Conservation (phyloP, 805 yeast genomes). For the Lachancea quebecensis region DNA sequence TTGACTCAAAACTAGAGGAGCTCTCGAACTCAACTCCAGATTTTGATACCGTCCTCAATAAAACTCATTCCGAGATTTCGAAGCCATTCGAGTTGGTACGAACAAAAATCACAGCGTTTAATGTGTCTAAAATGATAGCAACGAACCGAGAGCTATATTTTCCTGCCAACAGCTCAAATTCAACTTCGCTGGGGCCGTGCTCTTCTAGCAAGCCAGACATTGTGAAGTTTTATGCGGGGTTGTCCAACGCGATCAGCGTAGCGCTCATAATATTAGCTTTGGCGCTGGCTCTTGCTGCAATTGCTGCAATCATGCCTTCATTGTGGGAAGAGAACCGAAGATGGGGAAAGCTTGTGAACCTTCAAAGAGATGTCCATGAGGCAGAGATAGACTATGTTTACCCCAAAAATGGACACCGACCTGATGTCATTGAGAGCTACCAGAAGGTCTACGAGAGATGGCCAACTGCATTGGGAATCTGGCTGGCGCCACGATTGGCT, state of each 20-base stretch:
- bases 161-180: conserved; percentile 36
- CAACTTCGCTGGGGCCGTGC: conserved; percentile 32
- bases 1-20: conserved; percentile 48
- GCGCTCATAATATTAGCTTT: conserved; percentile 36
- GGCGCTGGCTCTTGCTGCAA: conserved; percentile 36
- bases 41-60: conserved; percentile 56
- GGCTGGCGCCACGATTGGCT: conserved; percentile 8
- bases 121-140: conserved; percentile 23
- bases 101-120: conserved; percentile 32
- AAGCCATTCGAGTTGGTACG: conserved; percentile 53
- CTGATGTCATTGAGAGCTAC: conserved; percentile 19
- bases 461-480: conserved; percentile 18
- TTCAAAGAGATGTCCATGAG: not conserved
- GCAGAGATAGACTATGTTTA: not conserved
- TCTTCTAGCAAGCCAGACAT: conserved; percentile 35
- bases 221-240: conserved; percentile 32
- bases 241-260: conserved; percentile 30
- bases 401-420: not conserved
- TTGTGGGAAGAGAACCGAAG: conserved; percentile 38
- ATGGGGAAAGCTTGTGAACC: conserved; percentile 39
- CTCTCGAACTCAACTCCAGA: conserved; percentile 53
- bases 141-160: conserved; percentile 19
- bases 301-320: conserved; percentile 38
- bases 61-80: conserved; percentile 46
- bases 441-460: conserved; percentile 19